These are phyloP conservation scores for Fragaria iinumae DNA, from an alignment of 306 rosid species.

Conservation along the genomic window DNA sequence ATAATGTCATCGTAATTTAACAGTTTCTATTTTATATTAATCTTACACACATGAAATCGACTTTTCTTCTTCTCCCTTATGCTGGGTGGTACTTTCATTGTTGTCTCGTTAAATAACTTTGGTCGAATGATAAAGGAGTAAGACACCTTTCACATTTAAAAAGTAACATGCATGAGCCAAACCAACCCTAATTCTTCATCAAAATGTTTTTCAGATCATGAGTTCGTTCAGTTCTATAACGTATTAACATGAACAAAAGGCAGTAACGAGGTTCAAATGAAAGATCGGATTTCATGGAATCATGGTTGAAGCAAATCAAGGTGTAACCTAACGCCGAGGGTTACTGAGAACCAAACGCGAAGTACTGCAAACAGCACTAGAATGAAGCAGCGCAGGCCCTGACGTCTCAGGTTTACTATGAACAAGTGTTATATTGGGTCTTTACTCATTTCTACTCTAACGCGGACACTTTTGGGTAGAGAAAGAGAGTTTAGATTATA, in stretches of 20 bases:
- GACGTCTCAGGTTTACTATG: constrained; percentile 34
- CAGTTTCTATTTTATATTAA: too few species aligned
- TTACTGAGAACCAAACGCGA: constrained; percentile 48
- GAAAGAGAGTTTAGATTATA: not conserved
- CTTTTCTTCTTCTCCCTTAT: too few species aligned
- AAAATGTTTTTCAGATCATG: too few species aligned
- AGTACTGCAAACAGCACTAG: constrained; percentile 49
- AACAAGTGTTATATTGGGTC: not conserved
- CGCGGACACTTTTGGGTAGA: not conserved
- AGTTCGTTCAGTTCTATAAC: too few species aligned
- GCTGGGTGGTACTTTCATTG: too few species aligned
- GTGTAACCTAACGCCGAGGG: not conserved
- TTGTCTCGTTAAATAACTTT: too few species aligned
- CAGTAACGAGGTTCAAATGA: not conserved
- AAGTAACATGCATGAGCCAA: too few species aligned
- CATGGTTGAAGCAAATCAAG: not conserved
- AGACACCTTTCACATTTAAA: too few species aligned
- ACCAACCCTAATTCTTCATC: too few species aligned
- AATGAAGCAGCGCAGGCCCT: constrained; percentile 31
- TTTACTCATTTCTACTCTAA: not conserved
- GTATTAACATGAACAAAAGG: not conserved
- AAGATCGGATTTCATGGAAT: not conserved
- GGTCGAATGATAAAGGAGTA: too few species aligned
- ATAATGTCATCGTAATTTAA: too few species aligned
- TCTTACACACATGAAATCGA: too few species aligned